Conservation (phyloP, 495 filamentous ascomycete species). For the Neurospora sp. region DNA sequence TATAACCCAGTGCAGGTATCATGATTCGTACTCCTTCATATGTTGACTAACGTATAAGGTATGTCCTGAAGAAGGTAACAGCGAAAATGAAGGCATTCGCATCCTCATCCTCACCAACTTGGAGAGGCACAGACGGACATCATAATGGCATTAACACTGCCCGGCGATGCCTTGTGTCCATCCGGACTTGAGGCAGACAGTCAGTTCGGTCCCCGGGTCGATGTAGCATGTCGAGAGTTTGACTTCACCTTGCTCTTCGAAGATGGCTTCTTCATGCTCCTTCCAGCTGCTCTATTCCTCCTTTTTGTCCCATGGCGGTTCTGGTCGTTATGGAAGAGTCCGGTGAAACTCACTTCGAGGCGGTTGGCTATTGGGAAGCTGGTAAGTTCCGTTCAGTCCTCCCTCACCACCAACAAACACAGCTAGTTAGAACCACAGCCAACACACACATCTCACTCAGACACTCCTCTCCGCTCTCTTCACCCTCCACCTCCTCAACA, state of each 20-base stretch:
- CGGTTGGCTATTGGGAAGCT: slow-evolving; percentile 20
- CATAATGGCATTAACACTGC: neutral
- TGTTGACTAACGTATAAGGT: neutral
- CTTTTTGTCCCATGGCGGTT: slow-evolving; percentile 16
- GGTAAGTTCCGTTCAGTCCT: slow-evolving; percentile 1
- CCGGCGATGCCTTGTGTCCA: neutral
- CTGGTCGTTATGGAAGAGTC: slow-evolving; percentile 10
- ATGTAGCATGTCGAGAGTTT: slow-evolving; percentile 20
- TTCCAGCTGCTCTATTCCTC: slow-evolving; percentile 23
- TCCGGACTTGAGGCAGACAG: slow-evolving; percentile 1
- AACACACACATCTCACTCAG: neutral
- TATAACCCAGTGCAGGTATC: neutral
- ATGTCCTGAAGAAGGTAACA: neutral
- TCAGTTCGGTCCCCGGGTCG: slow-evolving; percentile 20
- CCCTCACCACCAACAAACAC: neutral
- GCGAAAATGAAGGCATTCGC: neutral
- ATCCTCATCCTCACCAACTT: neutral
- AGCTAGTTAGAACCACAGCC: neutral
- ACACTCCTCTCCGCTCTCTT: slow-evolving; percentile 9
- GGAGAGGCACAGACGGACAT: neutral
- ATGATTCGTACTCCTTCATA: neutral
- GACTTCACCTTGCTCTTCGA: slow-evolving; percentile 31
- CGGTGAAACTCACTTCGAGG: slow-evolving; percentile 21
- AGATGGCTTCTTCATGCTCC: slow-evolving; percentile 19
- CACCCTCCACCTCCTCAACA: slow-evolving; percentile 17